These are phyloP conservation scores for Pestalotiopsis sp. DNA, from an alignment of 2,329 filamentous ascomycete species.

Conservation along the genomic window DNA sequence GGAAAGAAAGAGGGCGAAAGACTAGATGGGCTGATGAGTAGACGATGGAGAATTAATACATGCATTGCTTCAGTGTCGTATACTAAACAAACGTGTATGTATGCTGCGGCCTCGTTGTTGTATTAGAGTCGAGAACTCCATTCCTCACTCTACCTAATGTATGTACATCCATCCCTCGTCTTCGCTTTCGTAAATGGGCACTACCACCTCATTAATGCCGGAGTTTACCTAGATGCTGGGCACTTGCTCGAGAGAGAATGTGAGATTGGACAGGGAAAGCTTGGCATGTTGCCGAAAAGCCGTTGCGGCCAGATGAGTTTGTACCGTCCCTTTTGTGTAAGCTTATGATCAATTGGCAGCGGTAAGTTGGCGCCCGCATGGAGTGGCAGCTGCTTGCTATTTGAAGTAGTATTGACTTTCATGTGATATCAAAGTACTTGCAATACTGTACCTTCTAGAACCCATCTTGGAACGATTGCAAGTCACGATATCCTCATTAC, in stretches of 20 bases:
- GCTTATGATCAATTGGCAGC: neutral
- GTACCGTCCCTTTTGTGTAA: neutral
- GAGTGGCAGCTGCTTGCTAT: neutral
- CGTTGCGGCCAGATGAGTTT: neutral
- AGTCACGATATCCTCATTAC: no score
- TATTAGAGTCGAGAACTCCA: neutral
- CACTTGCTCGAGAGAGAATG: slow-evolving; percentile 1
- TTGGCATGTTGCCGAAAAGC: slow-evolving; percentile 7
- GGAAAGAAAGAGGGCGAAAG: neutral
- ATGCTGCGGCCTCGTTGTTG: neutral
- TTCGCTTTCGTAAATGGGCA: neutral
- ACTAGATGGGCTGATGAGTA: no score
- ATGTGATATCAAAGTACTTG: no score
- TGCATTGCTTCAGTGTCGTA: neutral
- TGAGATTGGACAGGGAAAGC: slow-evolving; percentile 2
- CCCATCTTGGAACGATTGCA: no score
- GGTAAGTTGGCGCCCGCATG: neutral
- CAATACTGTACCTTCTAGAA: no score
- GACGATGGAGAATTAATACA: neutral
- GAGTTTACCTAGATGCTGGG: neutral
- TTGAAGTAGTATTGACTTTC: neutral
- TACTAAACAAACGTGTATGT: neutral
- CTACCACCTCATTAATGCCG: neutral
- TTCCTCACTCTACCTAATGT: neutral
- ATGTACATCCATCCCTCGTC: neutral